phyloP scores from a whole-genome alignment of 1,284 basidiomycete genomes.

The Moniliophthora roreri region DNA sequence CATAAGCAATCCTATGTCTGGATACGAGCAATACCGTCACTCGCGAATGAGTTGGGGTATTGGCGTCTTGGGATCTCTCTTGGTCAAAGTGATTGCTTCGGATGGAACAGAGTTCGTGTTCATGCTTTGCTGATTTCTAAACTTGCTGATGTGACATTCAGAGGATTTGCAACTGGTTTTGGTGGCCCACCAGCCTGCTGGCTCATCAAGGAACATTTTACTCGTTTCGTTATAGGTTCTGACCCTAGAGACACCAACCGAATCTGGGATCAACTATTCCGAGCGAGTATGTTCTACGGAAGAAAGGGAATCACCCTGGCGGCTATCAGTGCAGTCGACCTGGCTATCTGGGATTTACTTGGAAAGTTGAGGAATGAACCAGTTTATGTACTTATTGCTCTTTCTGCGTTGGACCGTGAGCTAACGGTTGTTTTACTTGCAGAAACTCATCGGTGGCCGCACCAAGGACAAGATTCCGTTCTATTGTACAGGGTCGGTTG shows the following conservation, averaged over 20 bases:
- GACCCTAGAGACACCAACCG: conserved; percentile 43
- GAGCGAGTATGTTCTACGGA: conserved; percentile 49
- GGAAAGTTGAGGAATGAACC: conserved; percentile 53
- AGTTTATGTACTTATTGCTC: conserved; percentile 30
- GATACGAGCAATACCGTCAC: conserved; percentile 42
- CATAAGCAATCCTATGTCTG: conserved; percentile 35
- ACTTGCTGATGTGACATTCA: conserved; percentile 2
- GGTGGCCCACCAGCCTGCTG: conserved; percentile 54
- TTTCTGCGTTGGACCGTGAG: not conserved
- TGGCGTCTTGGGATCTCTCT: conserved; percentile 44
- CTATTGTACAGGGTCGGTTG: conserved; percentile 47
- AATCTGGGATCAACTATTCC: conserved; percentile 43
- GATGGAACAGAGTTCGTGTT: conserved; percentile 33
- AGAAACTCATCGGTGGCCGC: conserved; percentile 51
- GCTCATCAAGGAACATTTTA: conserved; percentile 52
- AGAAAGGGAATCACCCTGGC: conserved; percentile 49
- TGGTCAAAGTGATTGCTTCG: conserved; percentile 45
- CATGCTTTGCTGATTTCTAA: not conserved
- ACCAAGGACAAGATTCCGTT: conserved; percentile 48
- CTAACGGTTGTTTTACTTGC: not conserved
- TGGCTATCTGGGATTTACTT: conserved; percentile 51
- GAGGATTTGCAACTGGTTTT: conserved; percentile 47
- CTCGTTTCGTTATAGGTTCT: conserved; percentile 46
- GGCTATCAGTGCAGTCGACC: conserved; percentile 28
- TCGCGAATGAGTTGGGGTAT: conserved; percentile 45